Evolutionary conservation across 805 yeast genomes (phyloP).

Genomic region (Maudiozyma barnettii): DNA sequence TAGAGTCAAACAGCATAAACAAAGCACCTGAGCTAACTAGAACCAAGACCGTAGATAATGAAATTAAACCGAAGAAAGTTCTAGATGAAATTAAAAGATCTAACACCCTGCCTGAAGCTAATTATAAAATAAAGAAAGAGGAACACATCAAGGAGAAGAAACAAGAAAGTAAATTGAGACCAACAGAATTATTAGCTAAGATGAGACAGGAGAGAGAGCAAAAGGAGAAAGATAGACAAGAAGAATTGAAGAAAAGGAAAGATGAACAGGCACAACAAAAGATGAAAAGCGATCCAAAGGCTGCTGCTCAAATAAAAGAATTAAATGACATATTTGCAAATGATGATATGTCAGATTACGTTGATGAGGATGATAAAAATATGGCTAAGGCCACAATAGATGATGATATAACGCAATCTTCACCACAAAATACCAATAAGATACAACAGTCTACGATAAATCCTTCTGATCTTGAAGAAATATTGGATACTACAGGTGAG

Average conservation of each 20-base stretch:
- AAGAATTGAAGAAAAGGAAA: slow-evolving; percentile 21
- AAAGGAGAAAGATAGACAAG: slow-evolving; percentile 22
- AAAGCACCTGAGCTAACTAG: background rate
- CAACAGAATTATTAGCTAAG: slow-evolving; percentile 25
- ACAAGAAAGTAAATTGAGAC: slow-evolving; percentile 19
- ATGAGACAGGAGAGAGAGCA: slow-evolving; percentile 27
- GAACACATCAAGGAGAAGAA: slow-evolving; percentile 8
- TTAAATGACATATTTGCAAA: slow-evolving; percentile 22
- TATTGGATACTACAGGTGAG: slow-evolving; percentile 27
- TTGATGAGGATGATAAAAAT: slow-evolving; percentile 9
- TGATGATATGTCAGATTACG: slow-evolving; percentile 23
- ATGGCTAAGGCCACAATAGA: background rate
- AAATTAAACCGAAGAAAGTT: background rate
- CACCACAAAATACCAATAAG: slow-evolving; percentile 1
- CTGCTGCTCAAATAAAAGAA: slow-evolving; percentile 24
- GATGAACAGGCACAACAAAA: slow-evolving; percentile 8
- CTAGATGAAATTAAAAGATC: background rate
- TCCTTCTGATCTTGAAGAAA: slow-evolving; percentile 18
- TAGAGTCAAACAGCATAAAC: background rate
- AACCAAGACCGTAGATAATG: slow-evolving; percentile 10
- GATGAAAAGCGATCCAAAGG: slow-evolving; percentile 16
- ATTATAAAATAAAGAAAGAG: slow-evolving; percentile 1
- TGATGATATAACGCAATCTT: background rate
- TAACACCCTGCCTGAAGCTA: slow-evolving; percentile 4
- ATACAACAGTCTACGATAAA: background rate